Percentiles rank a stretch among this genome's conserved stretches.
These are phyloP conservation scores for Parascedosporium putredinis DNA, from an alignment of 2,329 filamentous ascomycete genomes.

Conservation along the genomic window DNA sequence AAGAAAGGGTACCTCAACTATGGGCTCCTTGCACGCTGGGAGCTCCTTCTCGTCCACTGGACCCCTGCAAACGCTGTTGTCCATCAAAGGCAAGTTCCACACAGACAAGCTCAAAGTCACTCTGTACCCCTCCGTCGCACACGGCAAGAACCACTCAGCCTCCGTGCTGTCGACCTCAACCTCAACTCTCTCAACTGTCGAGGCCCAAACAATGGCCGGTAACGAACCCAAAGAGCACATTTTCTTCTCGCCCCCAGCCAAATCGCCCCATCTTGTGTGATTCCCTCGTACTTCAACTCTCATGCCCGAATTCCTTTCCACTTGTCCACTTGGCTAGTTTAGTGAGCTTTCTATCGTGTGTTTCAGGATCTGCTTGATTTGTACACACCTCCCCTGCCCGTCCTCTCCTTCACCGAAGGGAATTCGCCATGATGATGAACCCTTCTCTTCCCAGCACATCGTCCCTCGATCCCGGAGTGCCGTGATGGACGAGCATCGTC, in stretches of 20 bases:
- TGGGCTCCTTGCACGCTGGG: background rate
- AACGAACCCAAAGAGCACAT: background rate
- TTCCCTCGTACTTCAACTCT: background rate
- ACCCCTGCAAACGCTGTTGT: background rate
- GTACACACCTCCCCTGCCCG: background rate
- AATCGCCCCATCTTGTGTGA: background rate
- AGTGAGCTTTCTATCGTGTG: background rate
- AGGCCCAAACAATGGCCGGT: conserved; percentile 7
- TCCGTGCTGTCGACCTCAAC: background rate
- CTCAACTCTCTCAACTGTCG: conserved; percentile 2
- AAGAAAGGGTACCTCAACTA: no score
- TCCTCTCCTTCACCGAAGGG: background rate
- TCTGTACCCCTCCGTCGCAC: background rate
- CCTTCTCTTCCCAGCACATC: no score
- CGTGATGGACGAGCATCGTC: background rate
- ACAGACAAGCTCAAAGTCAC: background rate
- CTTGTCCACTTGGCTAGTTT: background rate
- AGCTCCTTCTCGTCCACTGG: background rate
- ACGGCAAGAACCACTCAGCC: background rate
- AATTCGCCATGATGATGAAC: no score
- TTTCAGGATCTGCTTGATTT: background rate
- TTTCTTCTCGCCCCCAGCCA: background rate
- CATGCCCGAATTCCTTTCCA: background rate
- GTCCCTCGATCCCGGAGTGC: no score
- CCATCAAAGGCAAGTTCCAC: background rate